Base-by-base conservation (phyloP, 169 alveolate species). In the Plasmodium malariae region DNA sequence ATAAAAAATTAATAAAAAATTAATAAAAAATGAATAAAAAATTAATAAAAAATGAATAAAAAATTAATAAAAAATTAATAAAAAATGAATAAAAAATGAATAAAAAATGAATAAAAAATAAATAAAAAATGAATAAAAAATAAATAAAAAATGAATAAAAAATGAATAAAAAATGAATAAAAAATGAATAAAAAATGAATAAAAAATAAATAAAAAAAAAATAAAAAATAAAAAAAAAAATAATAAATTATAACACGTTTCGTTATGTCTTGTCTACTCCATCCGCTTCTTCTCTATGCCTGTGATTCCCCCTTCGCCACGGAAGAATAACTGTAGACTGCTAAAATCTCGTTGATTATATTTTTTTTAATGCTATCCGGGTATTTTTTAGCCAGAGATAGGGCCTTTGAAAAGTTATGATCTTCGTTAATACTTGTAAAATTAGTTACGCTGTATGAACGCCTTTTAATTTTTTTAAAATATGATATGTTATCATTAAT, bases 351-450 rank as follows among this genome's bases (percentile, higher is more conserved):
- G 7, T 21, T 26, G 30, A 28, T 45, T n/a, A 83, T 83, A 26
- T 83, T 83, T 24, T 83, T 19, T 71, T 83, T 67, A 34, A 83
- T 51, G 43, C 49, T 67, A 60, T 83, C 89, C 2, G 89, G 89
- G 34, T 76, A 63, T 51, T 62, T 60, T 55, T 14, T 76, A 19
- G 70, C 71, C 30, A 63, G 14, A 21, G 57, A 62, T 55, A 76
- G 32, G 3, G 48, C 45, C 11, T 60, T 45, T 9, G 62, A 49
- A 62, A 76, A 62, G 45, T 76, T 36, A 34, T 24, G 43, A 49
- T 62, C 89, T 2, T 40, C 51, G 19, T 19, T 4, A 24, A 48
- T 67, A 59, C 28, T 6, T 34, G 32, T 45, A 55, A n/a, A 28
- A 28, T 1, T 3, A 2, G 19, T 60, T 21, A 76, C 2, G 28